Evolutionary conservation across 805 yeast genomes (phyloP).

Genomic region (Ascoidea rubescens): DNA sequence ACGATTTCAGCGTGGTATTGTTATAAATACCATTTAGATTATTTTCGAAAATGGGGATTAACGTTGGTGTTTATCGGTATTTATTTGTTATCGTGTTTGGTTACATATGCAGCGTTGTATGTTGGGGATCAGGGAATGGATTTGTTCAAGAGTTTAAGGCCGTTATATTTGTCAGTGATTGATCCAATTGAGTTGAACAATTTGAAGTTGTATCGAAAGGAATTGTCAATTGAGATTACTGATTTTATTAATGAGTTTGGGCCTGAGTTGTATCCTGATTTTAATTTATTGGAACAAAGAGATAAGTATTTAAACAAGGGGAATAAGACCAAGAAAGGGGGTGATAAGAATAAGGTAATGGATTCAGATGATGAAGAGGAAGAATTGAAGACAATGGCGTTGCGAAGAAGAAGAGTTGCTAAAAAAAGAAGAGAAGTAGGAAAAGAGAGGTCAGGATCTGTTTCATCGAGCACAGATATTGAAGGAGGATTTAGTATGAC

Average conservation of each 20-base stretch:
- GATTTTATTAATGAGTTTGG: conserved; percentile 71
- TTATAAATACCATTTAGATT: conserved; percentile 19
- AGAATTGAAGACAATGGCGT: conserved; percentile 8
- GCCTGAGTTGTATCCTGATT: conserved; percentile 77
- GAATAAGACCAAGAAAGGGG: conserved; percentile 2
- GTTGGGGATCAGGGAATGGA: conserved; percentile 94
- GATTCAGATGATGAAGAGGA: conserved; percentile 3
- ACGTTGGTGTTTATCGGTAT: conserved; percentile 31
- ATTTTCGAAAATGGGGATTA: conserved; percentile 10
- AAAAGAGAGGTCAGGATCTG: too few relatives aligned
- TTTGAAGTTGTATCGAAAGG: conserved; percentile 46
- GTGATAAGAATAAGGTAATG: not conserved
- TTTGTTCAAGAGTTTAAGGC: conserved; percentile 67
- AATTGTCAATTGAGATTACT: conserved; percentile 61
- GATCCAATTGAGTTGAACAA: conserved; percentile 30
- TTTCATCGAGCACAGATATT: not conserved
- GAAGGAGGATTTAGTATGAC: not conserved
- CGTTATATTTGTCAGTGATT: conserved; percentile 54
- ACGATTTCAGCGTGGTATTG: conserved; percentile 30
- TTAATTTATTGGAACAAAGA: conserved; percentile 29
- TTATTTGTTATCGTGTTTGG: conserved; percentile 51
- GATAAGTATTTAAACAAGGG: conserved; percentile 13
- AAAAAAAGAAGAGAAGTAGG: not conserved
- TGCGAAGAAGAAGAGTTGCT: conserved; percentile 9
- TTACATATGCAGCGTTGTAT: conserved; percentile 82